Evolutionary conservation across 768 basidiomycete genomes (phyloP), one percentile per base, ranked within the genome.

Genomic region (Pleurotus cornucopiae): DNA sequence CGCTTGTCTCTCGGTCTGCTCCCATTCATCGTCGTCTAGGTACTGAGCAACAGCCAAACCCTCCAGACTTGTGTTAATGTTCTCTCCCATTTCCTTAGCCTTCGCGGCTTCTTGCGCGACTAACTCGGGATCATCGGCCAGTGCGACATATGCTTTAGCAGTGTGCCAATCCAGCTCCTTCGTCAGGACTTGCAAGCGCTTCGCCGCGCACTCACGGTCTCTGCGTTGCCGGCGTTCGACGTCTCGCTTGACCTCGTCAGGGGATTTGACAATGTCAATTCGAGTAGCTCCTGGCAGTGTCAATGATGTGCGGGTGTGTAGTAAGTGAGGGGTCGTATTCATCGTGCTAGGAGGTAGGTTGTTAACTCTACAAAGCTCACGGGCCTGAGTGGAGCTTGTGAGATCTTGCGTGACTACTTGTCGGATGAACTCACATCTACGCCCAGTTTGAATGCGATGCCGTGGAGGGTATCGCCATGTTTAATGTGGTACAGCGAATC

Each of bases 11-110:
- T 70, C 64, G 39, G 60, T 64, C 49, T 70, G 68, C 65, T 89
- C 88, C 87, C 88, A 90, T 57, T 87, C 85, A 1, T 77, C 74
- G 58, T 90, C 88, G 47, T 86, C 85, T 55, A 88, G 63, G 66
- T 88, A 90, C 44, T 65, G 71, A 55, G 77, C 77, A 25, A 86
- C 71, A 0, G 86, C 88, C 3, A 79, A 67, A 13, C 67, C 74
- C 61, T 82, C 84, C 53, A 83, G 55, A 38, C 56, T 61, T 5
- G 37, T 20, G 25, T n/a, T 53, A 5, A 53, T 6, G 43, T 52
- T 62, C 54, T 44, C 41, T 37, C 57, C 47, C 30, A 40, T 49
- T 57, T 63, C 66, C 67, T 79, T 65, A 52, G 46, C 46, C 57
- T 68, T 66, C 53, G 62, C 43, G 18, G 55, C 62, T 46, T 59